These are phyloP conservation scores for Salix purpurea DNA, from an alignment of 345 rosid species.

Conservation along the genomic window DNA sequence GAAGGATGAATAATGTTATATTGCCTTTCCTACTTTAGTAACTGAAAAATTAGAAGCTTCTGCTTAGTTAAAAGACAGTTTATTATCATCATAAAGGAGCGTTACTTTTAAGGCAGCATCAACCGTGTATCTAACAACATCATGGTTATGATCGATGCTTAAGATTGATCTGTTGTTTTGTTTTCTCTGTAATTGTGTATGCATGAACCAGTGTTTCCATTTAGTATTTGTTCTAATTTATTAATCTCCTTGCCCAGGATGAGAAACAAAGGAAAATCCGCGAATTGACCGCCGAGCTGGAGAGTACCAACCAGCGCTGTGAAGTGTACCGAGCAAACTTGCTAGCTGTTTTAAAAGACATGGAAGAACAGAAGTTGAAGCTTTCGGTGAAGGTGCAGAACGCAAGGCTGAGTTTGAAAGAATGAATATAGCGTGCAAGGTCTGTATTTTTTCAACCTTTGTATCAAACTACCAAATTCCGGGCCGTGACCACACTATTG, in stretches of 20 bases:
- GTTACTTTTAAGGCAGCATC: background rate
- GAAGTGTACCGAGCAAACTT: constrained; percentile 66
- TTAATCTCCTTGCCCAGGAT: constrained; percentile 31
- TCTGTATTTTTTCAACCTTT: no score
- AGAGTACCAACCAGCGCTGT: constrained; percentile 56
- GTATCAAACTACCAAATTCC: no score
- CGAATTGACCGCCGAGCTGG: constrained; percentile 58
- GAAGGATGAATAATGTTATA: background rate
- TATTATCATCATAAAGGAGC: background rate
- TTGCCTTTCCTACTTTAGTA: background rate
- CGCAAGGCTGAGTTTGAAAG: constrained; percentile 75
- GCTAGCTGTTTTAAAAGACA: constrained; percentile 67
- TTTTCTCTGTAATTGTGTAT: background rate
- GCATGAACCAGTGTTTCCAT: background rate
- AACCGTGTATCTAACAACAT: background rate
- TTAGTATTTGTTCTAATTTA: background rate
- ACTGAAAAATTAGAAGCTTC: background rate
- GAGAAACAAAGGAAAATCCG: constrained; percentile 65
- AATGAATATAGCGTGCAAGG: constrained; percentile 24
- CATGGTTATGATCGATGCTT: background rate
- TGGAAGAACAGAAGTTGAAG: constrained; percentile 85
- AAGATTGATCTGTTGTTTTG: background rate
- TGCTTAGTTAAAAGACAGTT: background rate
- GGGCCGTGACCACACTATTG: no score
- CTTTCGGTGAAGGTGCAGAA: constrained; percentile 77